phyloP scores from a whole-genome alignment of 1,139 yeast genomes.

The Nakaseomyces bracarensis region DNA sequence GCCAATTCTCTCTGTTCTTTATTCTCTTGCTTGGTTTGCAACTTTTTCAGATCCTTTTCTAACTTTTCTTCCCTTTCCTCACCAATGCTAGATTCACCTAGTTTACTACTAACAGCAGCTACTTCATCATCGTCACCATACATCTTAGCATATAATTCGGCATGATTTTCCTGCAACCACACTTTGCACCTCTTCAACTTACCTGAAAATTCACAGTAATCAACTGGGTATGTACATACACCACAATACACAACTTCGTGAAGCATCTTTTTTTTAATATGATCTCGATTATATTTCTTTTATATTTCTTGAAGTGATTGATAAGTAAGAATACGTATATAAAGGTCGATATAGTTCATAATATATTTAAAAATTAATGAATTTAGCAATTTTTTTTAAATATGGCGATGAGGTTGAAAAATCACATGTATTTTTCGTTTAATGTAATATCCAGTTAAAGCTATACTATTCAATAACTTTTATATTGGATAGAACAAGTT shows the following conservation, averaged over 20 bases:
- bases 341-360: too few species aligned
- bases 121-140: slow-evolving; percentile 35
- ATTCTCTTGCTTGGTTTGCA: slow-evolving; percentile 83
- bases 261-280: slow-evolving; percentile 28
- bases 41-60: slow-evolving; percentile 71
- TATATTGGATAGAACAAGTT: too few species aligned
- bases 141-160: slow-evolving; percentile 48
- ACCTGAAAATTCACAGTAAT: slow-evolving; percentile 89
- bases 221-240: slow-evolving; percentile 81
- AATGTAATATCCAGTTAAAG: too few species aligned
- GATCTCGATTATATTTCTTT: background rate
- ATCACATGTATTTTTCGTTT: too few species aligned
- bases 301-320: background rate
- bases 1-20: slow-evolving; percentile 79
- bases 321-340: too few species aligned
- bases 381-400: background rate
- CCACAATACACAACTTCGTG: slow-evolving; percentile 62
- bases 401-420: background rate
- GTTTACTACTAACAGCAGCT: slow-evolving; percentile 20
- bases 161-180: slow-evolving; percentile 61
- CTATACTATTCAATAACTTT: too few species aligned
- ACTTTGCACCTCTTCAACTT: slow-evolving; percentile 72
- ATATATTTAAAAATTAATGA: background rate
- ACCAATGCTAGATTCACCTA: slow-evolving; percentile 32
- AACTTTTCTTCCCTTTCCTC: slow-evolving; percentile 74